A percentile compares a stretch with the other conserved stretches of the same genome.
Evolutionary conservation across 2,329 filamentous ascomycete species (phyloP).

Genomic region (Aureobasidium sp.): DNA sequence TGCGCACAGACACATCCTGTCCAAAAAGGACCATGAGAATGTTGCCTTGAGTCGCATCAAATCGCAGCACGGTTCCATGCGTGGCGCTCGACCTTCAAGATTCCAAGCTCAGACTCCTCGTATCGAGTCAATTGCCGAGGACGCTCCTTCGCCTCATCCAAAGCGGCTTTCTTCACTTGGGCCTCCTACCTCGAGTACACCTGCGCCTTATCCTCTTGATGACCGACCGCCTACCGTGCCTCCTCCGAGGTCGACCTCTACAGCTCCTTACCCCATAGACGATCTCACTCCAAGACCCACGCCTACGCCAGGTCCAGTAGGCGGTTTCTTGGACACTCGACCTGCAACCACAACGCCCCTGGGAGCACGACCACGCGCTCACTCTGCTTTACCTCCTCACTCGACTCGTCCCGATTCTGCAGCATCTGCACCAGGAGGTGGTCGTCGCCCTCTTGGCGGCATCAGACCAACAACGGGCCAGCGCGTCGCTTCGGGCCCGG

Average conservation of each 20-base stretch:
- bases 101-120: slow-evolving; percentile 31
- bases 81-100: slow-evolving; percentile 40
- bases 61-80: slow-evolving; percentile 46
- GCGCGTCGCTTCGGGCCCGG: slow-evolving; percentile 29
- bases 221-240: slow-evolving; percentile 47
- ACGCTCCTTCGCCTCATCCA: slow-evolving; percentile 38
- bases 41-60: slow-evolving; percentile 82
- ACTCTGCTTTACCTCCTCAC: slow-evolving; percentile 46
- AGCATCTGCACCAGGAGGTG: slow-evolving; percentile 15
- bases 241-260: slow-evolving; percentile 43
- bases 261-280: slow-evolving; percentile 65
- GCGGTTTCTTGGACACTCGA: slow-evolving; percentile 34
- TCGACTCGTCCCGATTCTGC: slow-evolving; percentile 28
- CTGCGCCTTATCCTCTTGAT: slow-evolving; percentile 31
- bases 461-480: slow-evolving; percentile 14
- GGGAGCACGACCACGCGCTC: slow-evolving; percentile 43
- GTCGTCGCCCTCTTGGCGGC: neutral
- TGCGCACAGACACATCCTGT: slow-evolving; percentile 66
- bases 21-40: slow-evolving; percentile 86
- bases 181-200: slow-evolving; percentile 18
- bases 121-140: slow-evolving; percentile 35
- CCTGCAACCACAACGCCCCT: slow-evolving; percentile 40
- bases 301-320: neutral
- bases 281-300: slow-evolving; percentile 45
- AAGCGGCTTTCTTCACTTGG: slow-evolving; percentile 16